A percentile compares a stretch with the other conserved stretches of the same genome.
phyloP scores from a whole-genome alignment of 441 rosid genomes.

The Euphorbia celastroides region DNA sequence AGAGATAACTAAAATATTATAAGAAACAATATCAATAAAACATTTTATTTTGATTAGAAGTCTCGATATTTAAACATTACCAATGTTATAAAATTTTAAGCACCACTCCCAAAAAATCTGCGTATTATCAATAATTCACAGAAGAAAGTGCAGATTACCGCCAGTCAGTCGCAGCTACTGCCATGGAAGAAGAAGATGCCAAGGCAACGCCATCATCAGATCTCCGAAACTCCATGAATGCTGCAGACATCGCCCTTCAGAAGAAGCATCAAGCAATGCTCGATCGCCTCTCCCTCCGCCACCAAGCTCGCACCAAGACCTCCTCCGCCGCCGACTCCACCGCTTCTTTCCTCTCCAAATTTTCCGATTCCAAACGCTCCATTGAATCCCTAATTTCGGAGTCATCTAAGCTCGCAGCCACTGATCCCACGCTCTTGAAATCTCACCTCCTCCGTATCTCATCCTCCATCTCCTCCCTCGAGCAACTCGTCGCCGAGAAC shows the following conservation, averaged over 20 bases:
- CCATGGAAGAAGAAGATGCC: constrained; percentile 34
- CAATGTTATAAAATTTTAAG: too few species aligned
- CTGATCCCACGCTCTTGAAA: constrained; percentile 38
- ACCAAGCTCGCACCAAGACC: constrained; percentile 42
- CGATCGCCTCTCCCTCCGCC: constrained; percentile 71
- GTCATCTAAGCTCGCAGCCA: constrained; percentile 18
- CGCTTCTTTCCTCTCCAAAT: constrained; percentile 53
- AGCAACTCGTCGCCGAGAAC: constrained; percentile 68
- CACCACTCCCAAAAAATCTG: too few species aligned
- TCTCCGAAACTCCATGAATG: constrained; percentile 10
- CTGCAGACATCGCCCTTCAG: constrained; percentile 29
- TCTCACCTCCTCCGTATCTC: constrained; percentile 50
- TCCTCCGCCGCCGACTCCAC: constrained; percentile 26
- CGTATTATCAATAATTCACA: too few species aligned
- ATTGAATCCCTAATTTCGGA: constrained; percentile 50
- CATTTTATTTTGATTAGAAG: too few species aligned
- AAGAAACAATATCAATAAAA: too few species aligned
- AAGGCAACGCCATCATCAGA: background rate
- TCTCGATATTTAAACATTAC: too few species aligned
- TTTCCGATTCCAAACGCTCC: constrained; percentile 44
- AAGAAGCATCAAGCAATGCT: constrained; percentile 76
- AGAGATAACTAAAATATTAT: too few species aligned
- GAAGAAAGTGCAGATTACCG: background rate
- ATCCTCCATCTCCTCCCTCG: constrained; percentile 53
- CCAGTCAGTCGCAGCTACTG: background rate